Evolutionary conservation across 192 early-diverging fungal genomes (phyloP), one percentile per base, ranked within the genome.

Genomic region (Coemansia sp.): DNA sequence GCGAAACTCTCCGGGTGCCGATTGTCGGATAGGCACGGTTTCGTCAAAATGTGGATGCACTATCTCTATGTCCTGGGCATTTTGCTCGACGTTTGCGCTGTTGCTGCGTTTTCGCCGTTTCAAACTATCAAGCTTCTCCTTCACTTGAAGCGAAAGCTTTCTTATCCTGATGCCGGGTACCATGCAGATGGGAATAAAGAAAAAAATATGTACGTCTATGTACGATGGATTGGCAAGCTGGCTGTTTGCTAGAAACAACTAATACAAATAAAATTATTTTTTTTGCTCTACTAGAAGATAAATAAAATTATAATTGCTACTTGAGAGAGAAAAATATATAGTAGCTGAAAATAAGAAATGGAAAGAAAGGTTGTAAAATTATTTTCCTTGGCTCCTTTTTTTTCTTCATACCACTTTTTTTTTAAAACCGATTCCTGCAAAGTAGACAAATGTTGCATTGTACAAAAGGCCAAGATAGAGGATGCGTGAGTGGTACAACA

Each of bases 101-200:
- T 57, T 58, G 62, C 61, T 61, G 19, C 66, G 70, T 25, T 71
- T 71, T 29, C 60, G 67, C 30, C 70, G 48, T 47, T 72, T 78
- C 11, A 78, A 42, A 2, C 49, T 58, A 35, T 35, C 58, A 16
- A 78, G 48, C 20, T 56, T 53, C 25, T 59, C 69, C 28, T 64
- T 67, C 35, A 78, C 58, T 6, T 72, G 75, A 30, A 61, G 55
- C 19, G 75, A 78, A n/a, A 78, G 36, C 49, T 78, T 78, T 23
- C 56, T 62, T 68, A 78, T 72, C 18, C 56, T 58, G 16, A 39
- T 72, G n/a, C 62, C 60, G 2, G 66, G 52, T 14, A 45, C 45
- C 62, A 77, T 67, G 35, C 20, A 45, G 14, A 6, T 35, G 7
- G 20, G 36, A 39, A 39, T 25, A 45, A 36, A 23, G 22, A 58